phyloP scores from a whole-genome alignment of 495 filamentous ascomycete species.

The Elasticomyces elasticus region DNA sequence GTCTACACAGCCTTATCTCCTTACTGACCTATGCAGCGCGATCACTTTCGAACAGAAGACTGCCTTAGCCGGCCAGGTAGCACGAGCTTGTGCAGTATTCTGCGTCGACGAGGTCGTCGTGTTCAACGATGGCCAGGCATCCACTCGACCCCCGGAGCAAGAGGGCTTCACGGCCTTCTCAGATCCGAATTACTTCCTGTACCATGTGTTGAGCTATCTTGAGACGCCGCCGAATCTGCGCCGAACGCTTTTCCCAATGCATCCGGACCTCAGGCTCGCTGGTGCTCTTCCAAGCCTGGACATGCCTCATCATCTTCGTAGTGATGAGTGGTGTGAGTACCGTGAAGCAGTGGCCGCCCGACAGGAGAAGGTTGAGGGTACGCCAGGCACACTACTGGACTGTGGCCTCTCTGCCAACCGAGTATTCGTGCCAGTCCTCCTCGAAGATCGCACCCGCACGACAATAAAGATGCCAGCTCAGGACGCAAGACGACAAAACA shows the following conservation, averaged over 20 bases:
- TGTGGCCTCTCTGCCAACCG: conserved; percentile 40
- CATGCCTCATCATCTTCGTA: conserved; percentile 63
- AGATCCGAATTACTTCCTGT: conserved; percentile 60
- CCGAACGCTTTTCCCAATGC: conserved; percentile 55
- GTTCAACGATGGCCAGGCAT: conserved; percentile 49
- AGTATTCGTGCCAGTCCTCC: conserved; percentile 43
- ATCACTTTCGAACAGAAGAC: conserved; percentile 56
- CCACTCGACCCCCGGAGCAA: conserved; percentile 31
- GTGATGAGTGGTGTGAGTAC: conserved; percentile 57
- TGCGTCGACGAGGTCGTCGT: conserved; percentile 69
- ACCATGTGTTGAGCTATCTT: conserved; percentile 61
- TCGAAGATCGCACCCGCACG: conserved; percentile 52
- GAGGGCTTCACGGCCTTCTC: conserved; percentile 51
- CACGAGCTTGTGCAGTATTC: conserved; percentile 63
- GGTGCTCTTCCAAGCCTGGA: conserved; percentile 60
- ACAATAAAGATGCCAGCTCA: conserved; percentile 50
- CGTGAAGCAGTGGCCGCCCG: conserved; percentile 57
- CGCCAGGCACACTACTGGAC: conserved; percentile 43
- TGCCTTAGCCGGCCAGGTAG: conserved; percentile 54
- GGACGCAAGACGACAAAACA: neutral
- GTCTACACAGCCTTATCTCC: too few relatives aligned
- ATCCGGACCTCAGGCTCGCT: conserved; percentile 55
- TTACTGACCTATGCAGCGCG: conserved; percentile 32
- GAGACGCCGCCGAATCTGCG: conserved; percentile 69
- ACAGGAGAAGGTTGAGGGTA: neutral